Evolutionary conservation across 108 stramenopile genomes (phyloP).

Genomic region (Halocafeteria seosinensis): DNA sequence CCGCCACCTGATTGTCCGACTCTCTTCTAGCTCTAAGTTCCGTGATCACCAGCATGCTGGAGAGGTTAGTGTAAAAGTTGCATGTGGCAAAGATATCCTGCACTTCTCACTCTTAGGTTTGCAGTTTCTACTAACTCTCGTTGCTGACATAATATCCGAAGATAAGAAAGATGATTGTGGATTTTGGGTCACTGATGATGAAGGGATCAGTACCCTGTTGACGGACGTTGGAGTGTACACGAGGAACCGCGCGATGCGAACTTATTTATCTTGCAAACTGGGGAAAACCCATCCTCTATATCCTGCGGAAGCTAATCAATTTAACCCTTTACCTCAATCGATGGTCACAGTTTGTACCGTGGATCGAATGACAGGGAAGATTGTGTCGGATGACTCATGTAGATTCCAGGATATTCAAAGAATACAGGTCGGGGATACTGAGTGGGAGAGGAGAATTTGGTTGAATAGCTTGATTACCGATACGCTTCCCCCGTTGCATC

Average conservation of each 20-base stretch:
- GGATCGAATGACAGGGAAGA: not conserved
- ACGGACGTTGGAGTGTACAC: conserved; percentile 19
- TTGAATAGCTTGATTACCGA: not conserved
- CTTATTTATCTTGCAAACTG: conserved; percentile 18
- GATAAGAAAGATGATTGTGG: too few species aligned
- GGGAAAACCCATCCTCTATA: conserved; percentile 11
- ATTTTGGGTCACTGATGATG: too few species aligned
- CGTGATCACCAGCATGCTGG: too few species aligned
- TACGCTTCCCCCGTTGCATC: not conserved
- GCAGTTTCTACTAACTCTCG: too few species aligned
- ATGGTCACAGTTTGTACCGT: not conserved
- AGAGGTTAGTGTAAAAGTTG: too few species aligned
- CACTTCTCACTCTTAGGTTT: too few species aligned
- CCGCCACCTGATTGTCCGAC: conserved; percentile 24
- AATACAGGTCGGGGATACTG: not conserved
- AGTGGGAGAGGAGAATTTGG: not conserved
- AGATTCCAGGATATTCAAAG: not conserved
- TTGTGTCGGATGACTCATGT: not conserved
- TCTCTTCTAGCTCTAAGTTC: too few species aligned
- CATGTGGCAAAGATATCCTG: too few species aligned
- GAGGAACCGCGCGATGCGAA: conserved; percentile 33
- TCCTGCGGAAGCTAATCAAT: not conserved
- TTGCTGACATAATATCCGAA: too few species aligned
- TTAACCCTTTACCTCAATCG: not conserved
- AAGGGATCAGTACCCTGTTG: too few species aligned